Percentiles rank a stretch among this genome's conserved stretches.
Evolutionary conservation across 805 yeast genomes (phyloP).

Genomic region (Groenewaldozyma salmanticensis): DNA sequence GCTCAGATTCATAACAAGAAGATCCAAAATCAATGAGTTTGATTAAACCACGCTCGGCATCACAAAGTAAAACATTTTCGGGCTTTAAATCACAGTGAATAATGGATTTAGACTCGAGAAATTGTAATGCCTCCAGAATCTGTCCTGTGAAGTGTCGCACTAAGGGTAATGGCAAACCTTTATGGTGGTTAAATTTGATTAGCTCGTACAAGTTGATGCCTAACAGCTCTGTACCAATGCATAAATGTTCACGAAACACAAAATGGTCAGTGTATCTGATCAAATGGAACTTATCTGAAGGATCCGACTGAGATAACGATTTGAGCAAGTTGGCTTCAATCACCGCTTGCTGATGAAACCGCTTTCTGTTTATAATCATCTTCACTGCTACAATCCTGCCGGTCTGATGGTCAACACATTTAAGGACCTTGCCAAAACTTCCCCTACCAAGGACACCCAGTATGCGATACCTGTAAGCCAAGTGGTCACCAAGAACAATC

Average conservation of each 20-base stretch:
- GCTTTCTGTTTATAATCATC: conserved; percentile 61
- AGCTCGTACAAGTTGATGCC: conserved; percentile 57
- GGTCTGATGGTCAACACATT: conserved; percentile 57
- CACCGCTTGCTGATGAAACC: conserved; percentile 69
- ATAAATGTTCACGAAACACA: conserved; percentile 71
- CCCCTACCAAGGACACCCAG: conserved; percentile 58
- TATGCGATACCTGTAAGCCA: conserved; percentile 65
- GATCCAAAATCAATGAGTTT: conserved; percentile 77
- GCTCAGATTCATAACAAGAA: conserved; percentile 46
- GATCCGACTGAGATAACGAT: conserved; percentile 31
- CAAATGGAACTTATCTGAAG: conserved; percentile 30
- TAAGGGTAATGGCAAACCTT: conserved; percentile 27
- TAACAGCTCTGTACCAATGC: conserved; percentile 66
- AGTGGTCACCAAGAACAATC: conserved; percentile 52
- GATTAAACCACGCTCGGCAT: conserved; percentile 36
- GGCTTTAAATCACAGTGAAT: conserved; percentile 86
- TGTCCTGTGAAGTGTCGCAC: conserved; percentile 40
- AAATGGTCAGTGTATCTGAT: conserved; percentile 58
- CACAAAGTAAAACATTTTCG: conserved; percentile 59
- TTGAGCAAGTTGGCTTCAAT: conserved; percentile 64
- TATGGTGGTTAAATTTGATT: conserved; percentile 29
- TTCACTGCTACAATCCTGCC: conserved; percentile 59
- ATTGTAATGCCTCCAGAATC: conserved; percentile 49
- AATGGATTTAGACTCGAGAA: conserved; percentile 45
- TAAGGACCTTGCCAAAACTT: conserved; percentile 70